phyloP scores from a whole-genome alignment of 1,284 basidiomycete species.

The Fistulinella cinereoalba region DNA sequence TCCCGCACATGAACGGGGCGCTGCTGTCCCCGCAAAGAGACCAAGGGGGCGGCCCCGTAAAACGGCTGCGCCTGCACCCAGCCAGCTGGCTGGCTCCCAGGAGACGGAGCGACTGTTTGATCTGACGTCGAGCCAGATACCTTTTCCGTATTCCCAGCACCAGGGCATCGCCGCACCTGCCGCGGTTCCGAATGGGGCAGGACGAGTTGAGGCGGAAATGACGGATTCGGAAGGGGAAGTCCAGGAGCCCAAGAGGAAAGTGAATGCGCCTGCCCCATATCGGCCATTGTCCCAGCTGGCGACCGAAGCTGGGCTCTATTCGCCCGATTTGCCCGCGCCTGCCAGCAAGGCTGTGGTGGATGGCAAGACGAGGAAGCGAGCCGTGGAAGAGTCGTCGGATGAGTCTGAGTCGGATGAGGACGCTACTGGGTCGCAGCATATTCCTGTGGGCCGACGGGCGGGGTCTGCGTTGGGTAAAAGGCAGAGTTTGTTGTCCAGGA shows the following conservation, averaged over 20 bases:
- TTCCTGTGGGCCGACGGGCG: slow-evolving; percentile 55
- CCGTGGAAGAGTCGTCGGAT: slow-evolving; percentile 34
- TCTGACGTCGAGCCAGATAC: slow-evolving; percentile 41
- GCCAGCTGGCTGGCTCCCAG: slow-evolving; percentile 4
- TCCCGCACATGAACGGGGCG: background rate
- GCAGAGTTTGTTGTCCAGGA: slow-evolving; percentile 14
- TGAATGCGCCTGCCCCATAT: slow-evolving; percentile 32
- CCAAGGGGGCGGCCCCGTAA: slow-evolving; percentile 1
- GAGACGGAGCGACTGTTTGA: slow-evolving; percentile 40
- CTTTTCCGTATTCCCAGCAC: slow-evolving; percentile 48
- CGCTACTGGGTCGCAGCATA: slow-evolving; percentile 45
- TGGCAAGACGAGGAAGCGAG: slow-evolving; percentile 34
- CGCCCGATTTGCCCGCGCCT: slow-evolving; percentile 30
- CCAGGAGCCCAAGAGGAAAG: slow-evolving; percentile 28
- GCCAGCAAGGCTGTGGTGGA: slow-evolving; percentile 17
- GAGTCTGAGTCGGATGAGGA: slow-evolving; percentile 42
- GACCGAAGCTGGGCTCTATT: slow-evolving; percentile 41
- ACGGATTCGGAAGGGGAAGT: slow-evolving; percentile 36
- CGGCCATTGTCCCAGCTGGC: slow-evolving; percentile 54
- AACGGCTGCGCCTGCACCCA: background rate
- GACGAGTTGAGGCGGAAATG: background rate
- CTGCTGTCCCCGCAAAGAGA: no score
- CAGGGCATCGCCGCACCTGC: slow-evolving; percentile 4
- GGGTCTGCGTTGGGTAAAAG: slow-evolving; percentile 39
- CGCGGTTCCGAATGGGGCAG: background rate